phyloP scores from a whole-genome alignment of 306 rosid species.

The Fragaria nilgerrensis region DNA sequence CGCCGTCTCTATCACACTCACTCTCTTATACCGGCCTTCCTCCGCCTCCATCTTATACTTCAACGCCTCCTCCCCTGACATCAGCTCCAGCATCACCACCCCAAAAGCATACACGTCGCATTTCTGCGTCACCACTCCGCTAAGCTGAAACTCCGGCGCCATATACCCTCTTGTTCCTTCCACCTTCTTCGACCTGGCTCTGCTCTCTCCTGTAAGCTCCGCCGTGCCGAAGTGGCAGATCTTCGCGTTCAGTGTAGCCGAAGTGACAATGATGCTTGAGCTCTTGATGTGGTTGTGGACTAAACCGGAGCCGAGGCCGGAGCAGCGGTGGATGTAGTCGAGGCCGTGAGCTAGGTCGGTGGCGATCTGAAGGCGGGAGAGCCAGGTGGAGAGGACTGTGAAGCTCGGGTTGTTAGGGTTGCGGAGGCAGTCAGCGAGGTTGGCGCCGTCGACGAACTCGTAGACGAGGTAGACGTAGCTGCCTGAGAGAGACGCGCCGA shows the following conservation, averaged over 20 bases:
- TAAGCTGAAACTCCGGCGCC: constrained; percentile 72
- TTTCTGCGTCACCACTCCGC: constrained; percentile 67
- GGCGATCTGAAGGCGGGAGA: constrained; percentile 74
- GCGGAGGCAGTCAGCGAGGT: constrained; percentile 70
- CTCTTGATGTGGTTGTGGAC: constrained; percentile 80
- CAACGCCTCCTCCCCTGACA: constrained; percentile 78
- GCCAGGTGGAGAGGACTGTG: constrained; percentile 70
- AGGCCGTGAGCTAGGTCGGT: constrained; percentile 89
- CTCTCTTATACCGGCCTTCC: constrained; percentile 45
- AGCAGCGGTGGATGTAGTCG: constrained; percentile 79
- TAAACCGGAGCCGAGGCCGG: constrained; percentile 51
- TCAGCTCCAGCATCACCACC: constrained; percentile 73
- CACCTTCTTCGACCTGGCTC: constrained; percentile 37
- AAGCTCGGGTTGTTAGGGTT: constrained; percentile 70
- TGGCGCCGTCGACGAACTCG: constrained; percentile 70
- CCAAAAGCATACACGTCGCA: constrained; percentile 91
- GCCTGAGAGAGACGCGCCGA: constrained; percentile 75
- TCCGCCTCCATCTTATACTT: constrained; percentile 40
- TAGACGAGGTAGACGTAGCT: constrained; percentile 57
- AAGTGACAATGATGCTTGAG: constrained; percentile 64
- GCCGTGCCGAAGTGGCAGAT: constrained; percentile 89
- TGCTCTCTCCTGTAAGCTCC: constrained; percentile 66
- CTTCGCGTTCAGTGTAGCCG: constrained; percentile 40
- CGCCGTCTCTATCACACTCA: constrained; percentile 76
- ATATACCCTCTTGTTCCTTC: constrained; percentile 88